Conservation (phyloP, 129 eudicot species). For the Kitagawia praeruptora region DNA sequence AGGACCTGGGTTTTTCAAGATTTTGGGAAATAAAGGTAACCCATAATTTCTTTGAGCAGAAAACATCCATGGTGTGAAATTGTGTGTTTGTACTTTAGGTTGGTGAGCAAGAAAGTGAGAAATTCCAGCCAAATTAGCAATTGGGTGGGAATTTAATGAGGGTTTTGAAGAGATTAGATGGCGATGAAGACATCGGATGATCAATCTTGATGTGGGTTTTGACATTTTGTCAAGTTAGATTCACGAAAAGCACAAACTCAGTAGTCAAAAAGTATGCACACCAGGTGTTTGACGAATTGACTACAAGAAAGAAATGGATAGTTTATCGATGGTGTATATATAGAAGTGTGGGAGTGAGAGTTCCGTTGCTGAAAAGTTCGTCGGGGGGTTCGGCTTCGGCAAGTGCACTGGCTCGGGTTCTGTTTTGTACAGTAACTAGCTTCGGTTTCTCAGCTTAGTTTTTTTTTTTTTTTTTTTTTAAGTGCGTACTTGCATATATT, state of each 20-base stretch:
- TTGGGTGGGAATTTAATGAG: slow-evolving; percentile 24
- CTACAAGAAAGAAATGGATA: neutral
- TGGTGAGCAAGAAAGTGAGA: slow-evolving; percentile 25
- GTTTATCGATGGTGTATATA: neutral
- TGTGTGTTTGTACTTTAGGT: slow-evolving; percentile 13
- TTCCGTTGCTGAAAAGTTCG: neutral
- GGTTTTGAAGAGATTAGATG: slow-evolving; percentile 31
- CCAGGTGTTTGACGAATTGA: slow-evolving; percentile 23
- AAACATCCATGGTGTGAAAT: slow-evolving; percentile 19
- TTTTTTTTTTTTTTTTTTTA: too few species aligned
- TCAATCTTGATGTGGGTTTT: slow-evolving; percentile 48
- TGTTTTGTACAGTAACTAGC: too few species aligned
- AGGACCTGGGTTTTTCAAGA: slow-evolving; percentile 5
- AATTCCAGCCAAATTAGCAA: slow-evolving; percentile 19
- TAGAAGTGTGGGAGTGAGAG: neutral
- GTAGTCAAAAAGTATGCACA: slow-evolving; percentile 13
- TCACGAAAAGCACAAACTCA: slow-evolving; percentile 52
- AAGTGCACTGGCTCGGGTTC: too few species aligned
- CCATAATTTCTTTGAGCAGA: slow-evolving; percentile 18
- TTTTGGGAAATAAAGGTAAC: slow-evolving; percentile 21
- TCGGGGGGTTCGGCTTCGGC: too few species aligned
- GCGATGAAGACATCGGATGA: slow-evolving; percentile 31
- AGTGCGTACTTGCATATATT: too few species aligned
- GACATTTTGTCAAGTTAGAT: slow-evolving; percentile 57
- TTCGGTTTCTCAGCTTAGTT: too few species aligned